Percentiles rank a stretch among this genome's conserved stretches.
Conservation (phyloP, 495 filamentous ascomycete species). For the Penicillium soppii region DNA sequence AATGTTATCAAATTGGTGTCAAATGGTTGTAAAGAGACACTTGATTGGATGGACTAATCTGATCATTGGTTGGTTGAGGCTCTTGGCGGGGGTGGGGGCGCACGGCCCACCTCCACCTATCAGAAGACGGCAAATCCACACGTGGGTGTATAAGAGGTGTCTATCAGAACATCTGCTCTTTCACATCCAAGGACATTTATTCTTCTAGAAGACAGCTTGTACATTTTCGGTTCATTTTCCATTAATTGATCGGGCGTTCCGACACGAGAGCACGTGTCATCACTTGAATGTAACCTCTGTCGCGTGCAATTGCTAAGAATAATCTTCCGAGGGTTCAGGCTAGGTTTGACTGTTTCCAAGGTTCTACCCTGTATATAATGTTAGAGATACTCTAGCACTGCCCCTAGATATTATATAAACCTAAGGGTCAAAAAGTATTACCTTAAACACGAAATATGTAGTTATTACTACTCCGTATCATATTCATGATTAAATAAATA, state of each 20-base stretch:
- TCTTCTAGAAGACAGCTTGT: not conserved
- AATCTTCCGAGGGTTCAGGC: not conserved
- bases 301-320: no score
- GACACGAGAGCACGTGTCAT: not conserved
- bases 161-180: not conserved
- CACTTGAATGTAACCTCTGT: no score
- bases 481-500: not conserved
- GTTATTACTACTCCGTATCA: no score
- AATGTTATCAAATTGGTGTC: not conserved
- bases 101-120: not conserved
- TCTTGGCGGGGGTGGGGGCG: slow-evolving; percentile 5
- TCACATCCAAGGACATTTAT: not conserved
- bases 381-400: no score
- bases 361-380: no score
- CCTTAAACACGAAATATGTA: no score
- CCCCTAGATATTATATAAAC: no score
- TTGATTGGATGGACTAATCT: not conserved
- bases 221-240: not conserved
- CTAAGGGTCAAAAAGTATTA: no score
- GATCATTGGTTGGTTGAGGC: not conserved
- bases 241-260: not conserved
- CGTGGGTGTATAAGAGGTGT: slow-evolving; percentile 4
- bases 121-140: not conserved
- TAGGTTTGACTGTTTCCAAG: not conserved
- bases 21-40: not conserved